Conservation (phyloP, 1,284 basidiomycete genomes). For the Sparassis latifolia region DNA sequence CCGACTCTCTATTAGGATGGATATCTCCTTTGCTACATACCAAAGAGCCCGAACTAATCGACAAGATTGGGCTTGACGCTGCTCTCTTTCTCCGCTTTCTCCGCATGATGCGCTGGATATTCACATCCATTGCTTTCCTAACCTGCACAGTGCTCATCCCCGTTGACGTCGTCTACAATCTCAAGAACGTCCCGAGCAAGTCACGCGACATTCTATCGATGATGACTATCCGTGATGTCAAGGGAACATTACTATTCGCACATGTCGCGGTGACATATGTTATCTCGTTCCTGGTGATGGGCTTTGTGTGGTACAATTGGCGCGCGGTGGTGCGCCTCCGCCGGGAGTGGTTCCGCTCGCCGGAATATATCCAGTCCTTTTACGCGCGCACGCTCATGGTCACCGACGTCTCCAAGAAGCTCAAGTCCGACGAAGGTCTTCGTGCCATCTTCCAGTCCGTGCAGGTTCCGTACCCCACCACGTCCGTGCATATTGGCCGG, state of each 20-base stretch:
- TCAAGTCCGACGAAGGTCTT: conserved; percentile 73
- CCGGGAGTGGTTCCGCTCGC: conserved; percentile 67
- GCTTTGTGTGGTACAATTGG: conserved; percentile 69
- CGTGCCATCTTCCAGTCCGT: conserved; percentile 63
- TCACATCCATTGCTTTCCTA: conserved; percentile 60
- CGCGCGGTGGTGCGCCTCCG: conserved; percentile 64
- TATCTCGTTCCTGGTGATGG: conserved; percentile 62
- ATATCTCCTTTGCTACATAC: conserved; percentile 79
- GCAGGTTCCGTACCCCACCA: conserved; percentile 79
- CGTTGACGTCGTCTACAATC: conserved; percentile 70
- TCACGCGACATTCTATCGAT: conserved; percentile 63
- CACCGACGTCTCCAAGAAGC: conserved; percentile 66
- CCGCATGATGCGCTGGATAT: conserved; percentile 80
- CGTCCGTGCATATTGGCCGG: conserved; percentile 77
- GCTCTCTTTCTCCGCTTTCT: conserved; percentile 90
- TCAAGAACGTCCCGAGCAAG: conserved; percentile 45
- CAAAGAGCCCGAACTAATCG: conserved; percentile 83
- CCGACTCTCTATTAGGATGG: conserved; percentile 83
- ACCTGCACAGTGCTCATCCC: conserved; percentile 77
- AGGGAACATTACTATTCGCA: conserved; percentile 60
- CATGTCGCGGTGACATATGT: conserved; percentile 74
- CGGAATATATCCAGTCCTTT: conserved; percentile 70
- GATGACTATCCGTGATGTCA: conserved; percentile 74
- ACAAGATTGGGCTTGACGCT: conserved; percentile 91
- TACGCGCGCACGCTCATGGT: conserved; percentile 77